phyloP scores from a whole-genome alignment of 345 rosid species.

The Hibiscus tridactylites region DNA sequence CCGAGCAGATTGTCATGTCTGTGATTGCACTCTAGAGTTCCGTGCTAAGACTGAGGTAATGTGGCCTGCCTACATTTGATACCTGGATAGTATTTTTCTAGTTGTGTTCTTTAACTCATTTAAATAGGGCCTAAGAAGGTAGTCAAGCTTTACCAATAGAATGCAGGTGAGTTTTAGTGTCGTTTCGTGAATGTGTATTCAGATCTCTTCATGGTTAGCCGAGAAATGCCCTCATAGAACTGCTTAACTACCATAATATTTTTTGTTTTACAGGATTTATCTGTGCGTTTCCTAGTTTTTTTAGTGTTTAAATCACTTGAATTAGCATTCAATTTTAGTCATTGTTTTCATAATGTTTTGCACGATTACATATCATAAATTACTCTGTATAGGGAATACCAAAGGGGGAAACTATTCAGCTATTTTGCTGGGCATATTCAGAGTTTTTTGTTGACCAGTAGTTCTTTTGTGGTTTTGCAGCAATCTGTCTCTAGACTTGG shows the following conservation, averaged over 20 bases:
- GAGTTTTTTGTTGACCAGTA: not conserved
- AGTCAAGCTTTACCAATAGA: not conserved
- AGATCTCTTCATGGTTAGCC: not conserved
- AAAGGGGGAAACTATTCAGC: not conserved
- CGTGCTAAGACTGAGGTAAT: constrained; percentile 80
- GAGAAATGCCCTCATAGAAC: not conserved
- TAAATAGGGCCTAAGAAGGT: not conserved
- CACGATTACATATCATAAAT: not conserved
- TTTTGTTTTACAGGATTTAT: not conserved
- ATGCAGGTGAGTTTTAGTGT: not conserved
- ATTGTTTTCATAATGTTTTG: not conserved
- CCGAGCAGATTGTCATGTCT: constrained; percentile 88
- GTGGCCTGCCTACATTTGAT: not conserved
- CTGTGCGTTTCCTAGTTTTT: not conserved
- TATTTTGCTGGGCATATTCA: not conserved
- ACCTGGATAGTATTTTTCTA: not conserved
- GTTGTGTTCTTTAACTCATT: not conserved
- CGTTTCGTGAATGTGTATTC: not conserved
- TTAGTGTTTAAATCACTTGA: not conserved
- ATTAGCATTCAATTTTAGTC: not conserved
- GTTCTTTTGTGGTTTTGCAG: constrained; percentile 31
- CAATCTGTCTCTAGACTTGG: constrained; percentile 47
- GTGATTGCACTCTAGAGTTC: constrained; percentile 72
- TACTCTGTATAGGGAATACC: not conserved
- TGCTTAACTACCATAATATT: not conserved